Base-by-base conservation (phyloP, 345 rosid species). In the Theobroma cacao region DNA sequence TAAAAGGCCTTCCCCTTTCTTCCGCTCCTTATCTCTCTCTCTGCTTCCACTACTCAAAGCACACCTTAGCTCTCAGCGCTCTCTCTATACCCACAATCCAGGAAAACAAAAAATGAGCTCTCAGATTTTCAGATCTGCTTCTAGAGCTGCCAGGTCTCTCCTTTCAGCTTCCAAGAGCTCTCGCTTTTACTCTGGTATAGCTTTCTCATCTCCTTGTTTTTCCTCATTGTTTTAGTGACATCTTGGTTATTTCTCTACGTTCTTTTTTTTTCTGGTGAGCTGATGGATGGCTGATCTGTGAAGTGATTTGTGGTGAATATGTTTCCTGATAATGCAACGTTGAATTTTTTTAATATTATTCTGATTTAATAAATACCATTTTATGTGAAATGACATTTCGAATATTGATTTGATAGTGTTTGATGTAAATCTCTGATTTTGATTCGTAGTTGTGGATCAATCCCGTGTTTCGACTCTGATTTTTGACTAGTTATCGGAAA, bases 61-160 rank as follows among this genome's bases (percentile, higher is more conserved):
- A 9, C 48, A 31, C 71, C n/a, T 1, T 31, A 1, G 43, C 73
- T 48, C 50, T 47, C 36, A 14, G 20, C 62, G 5, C 70, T 67
- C 30, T 38, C 72, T 40, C 33, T 28, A 41, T 36, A 3, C 33
- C 15, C 24, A 26, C 38, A 22, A 2, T 33, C 64, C 48, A 5
- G 2, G 41, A 15, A 2, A 55, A 12, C 0, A 1, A 64, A 87
- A 79, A 17, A 95, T 94, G 99, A 91, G 92, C 82, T 85, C 93
- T 48, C 92, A 83, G 83, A 84, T 91, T 65, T 83, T 74, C 86
- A 90, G 97, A 90, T 91, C 95, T 81, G 94, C 90, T 84, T 92
- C 95, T 63, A 89, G 84, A 82, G 92, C 94, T 58, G 90, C 93
- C 10, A 89, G 91, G 89, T 88, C 95, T 81, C 88, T 93, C 80